These are phyloP conservation scores for Claviceps fusiformis DNA, from an alignment of 2,329 filamentous ascomycete genomes.

Conservation along the genomic window DNA sequence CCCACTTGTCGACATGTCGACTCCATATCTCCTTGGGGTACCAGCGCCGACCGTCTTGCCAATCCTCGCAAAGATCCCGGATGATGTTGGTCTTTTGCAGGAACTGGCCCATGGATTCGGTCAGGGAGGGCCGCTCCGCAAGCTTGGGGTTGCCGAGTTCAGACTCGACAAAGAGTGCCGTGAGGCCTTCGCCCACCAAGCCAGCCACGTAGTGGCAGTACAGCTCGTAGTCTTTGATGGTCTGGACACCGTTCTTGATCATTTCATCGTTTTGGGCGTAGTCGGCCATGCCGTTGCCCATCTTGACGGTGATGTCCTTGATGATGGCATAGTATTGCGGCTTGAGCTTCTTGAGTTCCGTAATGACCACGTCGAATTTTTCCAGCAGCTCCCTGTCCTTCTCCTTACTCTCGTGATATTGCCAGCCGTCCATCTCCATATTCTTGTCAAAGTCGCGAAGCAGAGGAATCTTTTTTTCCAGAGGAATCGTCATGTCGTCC, in stretches of 20 bases:
- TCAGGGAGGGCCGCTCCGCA: constrained; percentile 62
- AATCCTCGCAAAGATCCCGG: constrained; percentile 84
- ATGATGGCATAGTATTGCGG: constrained; percentile 74
- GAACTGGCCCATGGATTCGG: constrained; percentile 95
- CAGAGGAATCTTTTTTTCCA: constrained; percentile 72
- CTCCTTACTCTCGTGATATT: constrained; percentile 76
- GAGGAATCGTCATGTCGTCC: constrained; percentile 87
- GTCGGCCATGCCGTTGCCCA: constrained; percentile 98
- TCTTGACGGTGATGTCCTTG: constrained; percentile 80
- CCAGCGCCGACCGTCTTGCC: constrained; percentile 75
- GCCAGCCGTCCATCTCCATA: constrained; percentile 80
- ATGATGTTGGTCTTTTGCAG: constrained; percentile 99
- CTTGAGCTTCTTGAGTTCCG: constrained; percentile 82
- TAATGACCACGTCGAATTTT: constrained; percentile 76
- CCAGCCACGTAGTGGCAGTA: constrained; percentile 99
- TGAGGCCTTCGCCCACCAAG: constrained; percentile 88
- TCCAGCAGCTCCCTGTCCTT: constrained; percentile 89
- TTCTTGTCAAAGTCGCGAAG: constrained; percentile 69
- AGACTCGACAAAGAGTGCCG: constrained; percentile 76
- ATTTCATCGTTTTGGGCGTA: constrained; percentile 75
- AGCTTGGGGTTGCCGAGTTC: constrained; percentile 78
- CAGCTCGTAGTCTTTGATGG: constrained; percentile 77
- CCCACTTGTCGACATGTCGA: constrained; percentile 81
- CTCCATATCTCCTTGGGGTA: constrained; percentile 97
- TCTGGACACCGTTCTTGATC: constrained; percentile 67